Evolutionary conservation across 2,329 filamentous ascomycete species (phyloP).

Genomic region (Phialocephala sp.): DNA sequence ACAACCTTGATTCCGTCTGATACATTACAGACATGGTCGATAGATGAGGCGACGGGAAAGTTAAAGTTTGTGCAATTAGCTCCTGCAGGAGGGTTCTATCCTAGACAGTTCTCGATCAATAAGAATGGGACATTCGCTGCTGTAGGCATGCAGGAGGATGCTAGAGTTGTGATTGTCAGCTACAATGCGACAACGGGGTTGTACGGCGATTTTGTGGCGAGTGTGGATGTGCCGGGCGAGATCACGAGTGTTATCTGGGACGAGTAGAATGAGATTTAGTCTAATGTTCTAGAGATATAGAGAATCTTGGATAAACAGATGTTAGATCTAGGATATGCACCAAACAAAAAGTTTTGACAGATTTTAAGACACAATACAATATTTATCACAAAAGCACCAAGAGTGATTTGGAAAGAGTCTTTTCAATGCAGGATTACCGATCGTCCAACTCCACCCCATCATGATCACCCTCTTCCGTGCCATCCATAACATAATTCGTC

Average conservation of each 20-base stretch:
- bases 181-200: constrained; percentile 49
- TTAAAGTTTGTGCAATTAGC: constrained; percentile 50
- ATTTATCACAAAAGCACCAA: neutral
- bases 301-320: constrained; percentile 6
- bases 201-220: constrained; percentile 44
- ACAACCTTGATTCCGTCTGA: constrained; percentile 60
- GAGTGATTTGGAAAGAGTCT: neutral
- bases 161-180: constrained; percentile 48
- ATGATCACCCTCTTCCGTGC: constrained; percentile 55
- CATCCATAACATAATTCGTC: constrained; percentile 52
- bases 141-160: constrained; percentile 50
- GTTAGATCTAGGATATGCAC: neutral
- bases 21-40: constrained; percentile 66
- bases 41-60: constrained; percentile 53
- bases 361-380: neutral
- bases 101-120: constrained; percentile 55
- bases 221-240: constrained; percentile 33
- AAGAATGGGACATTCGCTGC: constrained; percentile 51
- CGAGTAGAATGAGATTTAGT: constrained; percentile 28
- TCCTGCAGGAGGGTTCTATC: constrained; percentile 51
- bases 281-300: neutral
- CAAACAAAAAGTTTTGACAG: neutral
- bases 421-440: constrained; percentile 26
- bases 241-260: constrained; percentile 41
- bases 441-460: constrained; percentile 51